Base-by-base conservation (phyloP, 495 filamentous ascomycete genomes). In the Hypoxylon fragiforme region DNA sequence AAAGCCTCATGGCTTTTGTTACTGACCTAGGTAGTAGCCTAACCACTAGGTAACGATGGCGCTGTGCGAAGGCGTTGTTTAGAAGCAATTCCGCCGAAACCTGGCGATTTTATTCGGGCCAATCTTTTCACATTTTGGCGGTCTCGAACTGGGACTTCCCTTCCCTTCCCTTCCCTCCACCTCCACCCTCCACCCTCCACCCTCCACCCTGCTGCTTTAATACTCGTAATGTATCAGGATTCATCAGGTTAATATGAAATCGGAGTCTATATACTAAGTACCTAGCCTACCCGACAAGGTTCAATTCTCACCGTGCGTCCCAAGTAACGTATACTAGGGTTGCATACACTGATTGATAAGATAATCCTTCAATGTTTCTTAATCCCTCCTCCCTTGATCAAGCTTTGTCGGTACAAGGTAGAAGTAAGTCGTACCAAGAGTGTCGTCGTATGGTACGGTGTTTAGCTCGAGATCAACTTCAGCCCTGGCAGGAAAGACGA, bases 301-400 rank as follows among this genome's bases (percentile, higher is more conserved):
- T 54, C 32, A 14, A 54, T 54, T 12, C 24, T 38, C 36, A 44
- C 35, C n/a, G n/a, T n/a, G n/a, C n/a, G n/a, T n/a, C n/a, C n/a
- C n/a, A n/a, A n/a, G n/a, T n/a, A n/a, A 26, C 54, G 34, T 34
- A 30, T 49, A 9, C 45, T 28, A 13, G 45, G 14, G 41, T 50
- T 37, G 11, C 50, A 51, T 60, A 46, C 13, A 36, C 35, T 13
- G 57, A 60, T 60, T 54, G 57, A 60, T 60, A 60, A 60, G 57
- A 54, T 60, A 54, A 60, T 50, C 50, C 50, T 41, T 45, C 39
- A 30, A 39, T 53, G 21, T 26, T 14, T 60, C 40, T 45, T 44
- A 37, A 44, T 52, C 20, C 39, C 21, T 42, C 39, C 13, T 11
- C 32, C 48, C 26, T 19, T 20, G 6, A 3, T n/a, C n/a, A n/a